phyloP scores from a whole-genome alignment of 2,329 filamentous ascomycete genomes.

The Paecilomyces formosus region DNA sequence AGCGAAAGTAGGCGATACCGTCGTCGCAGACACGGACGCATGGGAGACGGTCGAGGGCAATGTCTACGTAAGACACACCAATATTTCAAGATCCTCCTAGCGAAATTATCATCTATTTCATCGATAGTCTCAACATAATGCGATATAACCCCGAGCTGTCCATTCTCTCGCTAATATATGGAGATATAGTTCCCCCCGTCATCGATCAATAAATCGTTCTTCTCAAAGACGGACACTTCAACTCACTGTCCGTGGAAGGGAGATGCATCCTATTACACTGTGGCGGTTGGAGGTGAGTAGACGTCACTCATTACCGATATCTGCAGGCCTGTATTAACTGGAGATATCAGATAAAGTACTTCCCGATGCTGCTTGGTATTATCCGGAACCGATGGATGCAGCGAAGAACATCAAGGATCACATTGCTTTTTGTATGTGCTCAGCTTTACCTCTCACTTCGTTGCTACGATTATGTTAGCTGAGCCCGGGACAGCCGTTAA shows the following conservation, averaged over 20 bases:
- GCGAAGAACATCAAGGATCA: slow-evolving; percentile 46
- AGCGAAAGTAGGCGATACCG: slow-evolving; percentile 43
- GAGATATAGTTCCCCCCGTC: neutral
- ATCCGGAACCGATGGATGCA: slow-evolving; percentile 44
- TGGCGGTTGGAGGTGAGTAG: neutral
- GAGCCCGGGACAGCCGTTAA: no score
- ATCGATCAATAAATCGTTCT: neutral
- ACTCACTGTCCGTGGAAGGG: neutral
- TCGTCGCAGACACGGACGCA: slow-evolving; percentile 44
- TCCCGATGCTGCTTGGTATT: slow-evolving; percentile 54
- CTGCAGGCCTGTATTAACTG: neutral
- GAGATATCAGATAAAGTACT: slow-evolving; percentile 34
- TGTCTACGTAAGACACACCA: slow-evolving; percentile 42
- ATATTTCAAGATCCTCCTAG: no score
- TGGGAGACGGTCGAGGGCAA: slow-evolving; percentile 54
- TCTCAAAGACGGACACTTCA: neutral
- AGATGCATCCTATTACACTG: neutral
- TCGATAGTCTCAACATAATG: neutral
- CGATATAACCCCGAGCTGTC: no score
- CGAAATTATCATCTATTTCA: neutral
- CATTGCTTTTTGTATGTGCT: slow-evolving; percentile 51
- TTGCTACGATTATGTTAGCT: neutral
- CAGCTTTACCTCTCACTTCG: neutral
- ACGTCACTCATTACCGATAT: neutral
- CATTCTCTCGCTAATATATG: no score